Evolutionary conservation across 2,329 filamentous ascomycete species (phyloP).

Genomic region (Sporothrix variecibatus): DNA sequence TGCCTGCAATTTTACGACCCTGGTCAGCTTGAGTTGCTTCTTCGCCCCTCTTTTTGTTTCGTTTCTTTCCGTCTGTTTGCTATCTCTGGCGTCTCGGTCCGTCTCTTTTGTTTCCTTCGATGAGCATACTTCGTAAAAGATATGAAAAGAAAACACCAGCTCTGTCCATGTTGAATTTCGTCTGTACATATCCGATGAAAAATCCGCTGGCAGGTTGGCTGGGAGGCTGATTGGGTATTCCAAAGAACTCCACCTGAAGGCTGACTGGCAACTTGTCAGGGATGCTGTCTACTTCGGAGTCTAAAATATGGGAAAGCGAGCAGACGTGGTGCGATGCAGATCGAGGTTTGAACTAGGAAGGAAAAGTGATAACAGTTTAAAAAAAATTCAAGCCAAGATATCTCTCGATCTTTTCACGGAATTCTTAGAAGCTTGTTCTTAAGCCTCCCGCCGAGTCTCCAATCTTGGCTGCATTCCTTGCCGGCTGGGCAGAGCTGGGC

Average conservation of each 20-base stretch:
- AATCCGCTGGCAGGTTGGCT: no score
- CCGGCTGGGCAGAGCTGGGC: background rate
- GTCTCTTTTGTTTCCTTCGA: background rate
- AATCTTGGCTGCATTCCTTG: background rate
- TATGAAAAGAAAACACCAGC: no score
- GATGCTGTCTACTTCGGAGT: no score
- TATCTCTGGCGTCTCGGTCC: background rate
- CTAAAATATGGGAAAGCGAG: background rate
- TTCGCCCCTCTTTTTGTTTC: background rate
- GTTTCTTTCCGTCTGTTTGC: background rate
- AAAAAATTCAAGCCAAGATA: background rate
- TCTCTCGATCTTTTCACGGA: background rate
- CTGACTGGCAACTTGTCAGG: no score
- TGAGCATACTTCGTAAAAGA: no score
- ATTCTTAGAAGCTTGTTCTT: background rate
- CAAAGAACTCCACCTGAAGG: no score
- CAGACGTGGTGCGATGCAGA: background rate
- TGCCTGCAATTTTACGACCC: conserved; percentile 5
- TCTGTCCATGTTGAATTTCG: no score
- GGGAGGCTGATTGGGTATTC: no score
- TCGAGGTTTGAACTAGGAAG: background rate
- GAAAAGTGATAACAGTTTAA: background rate
- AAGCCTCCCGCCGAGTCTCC: background rate
- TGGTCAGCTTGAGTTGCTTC: background rate
- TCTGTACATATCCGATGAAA: no score